phyloP scores from a whole-genome alignment of 768 basidiomycete species.

The Lactarius hengduanensis region DNA sequence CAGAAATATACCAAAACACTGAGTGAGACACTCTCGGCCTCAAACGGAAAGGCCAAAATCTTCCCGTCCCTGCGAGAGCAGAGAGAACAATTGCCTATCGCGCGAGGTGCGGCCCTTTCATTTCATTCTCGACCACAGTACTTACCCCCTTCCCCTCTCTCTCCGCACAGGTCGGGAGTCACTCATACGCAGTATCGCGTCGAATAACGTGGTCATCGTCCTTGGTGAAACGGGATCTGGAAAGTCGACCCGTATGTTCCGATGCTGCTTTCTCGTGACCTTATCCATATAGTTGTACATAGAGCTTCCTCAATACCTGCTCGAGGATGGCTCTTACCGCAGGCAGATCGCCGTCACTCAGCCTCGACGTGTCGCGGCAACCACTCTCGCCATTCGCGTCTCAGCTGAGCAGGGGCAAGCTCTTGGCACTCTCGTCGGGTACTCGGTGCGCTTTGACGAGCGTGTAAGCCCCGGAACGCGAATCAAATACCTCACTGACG shows the following conservation, averaged over 20 bases:
- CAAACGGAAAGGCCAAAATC: slow-evolving; percentile 30
- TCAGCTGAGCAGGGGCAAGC: slow-evolving; percentile 74
- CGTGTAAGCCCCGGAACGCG: slow-evolving; percentile 64
- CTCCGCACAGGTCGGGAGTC: slow-evolving; percentile 62
- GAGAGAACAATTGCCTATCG: slow-evolving; percentile 72
- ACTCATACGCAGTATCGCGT: slow-evolving; percentile 65
- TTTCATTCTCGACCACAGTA: background rate
- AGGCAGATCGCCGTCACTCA: slow-evolving; percentile 92
- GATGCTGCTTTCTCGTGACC: background rate
- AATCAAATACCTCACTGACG: slow-evolving; percentile 97
- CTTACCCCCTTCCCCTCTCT: background rate
- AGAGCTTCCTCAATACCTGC: slow-evolving; percentile 97
- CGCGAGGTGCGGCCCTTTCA: slow-evolving; percentile 51
- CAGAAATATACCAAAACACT: slow-evolving; percentile 21
- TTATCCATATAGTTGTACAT: slow-evolving; percentile 19
- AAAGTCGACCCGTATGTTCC: slow-evolving; percentile 90
- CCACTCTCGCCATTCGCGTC: slow-evolving; percentile 88
- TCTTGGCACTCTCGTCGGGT: slow-evolving; percentile 82
- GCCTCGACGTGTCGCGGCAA: slow-evolving; percentile 93
- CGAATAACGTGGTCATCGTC: slow-evolving; percentile 83
- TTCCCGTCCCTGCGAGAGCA: slow-evolving; percentile 52
- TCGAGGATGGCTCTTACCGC: slow-evolving; percentile 72
- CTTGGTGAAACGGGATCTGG: slow-evolving; percentile 98
- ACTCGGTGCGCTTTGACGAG: slow-evolving; percentile 96
- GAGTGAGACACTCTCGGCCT: background rate